Evolutionary conservation across 257 asterid genomes (phyloP), one percentile per base, ranked within the genome.

Genomic region (Prunella vulgaris): DNA sequence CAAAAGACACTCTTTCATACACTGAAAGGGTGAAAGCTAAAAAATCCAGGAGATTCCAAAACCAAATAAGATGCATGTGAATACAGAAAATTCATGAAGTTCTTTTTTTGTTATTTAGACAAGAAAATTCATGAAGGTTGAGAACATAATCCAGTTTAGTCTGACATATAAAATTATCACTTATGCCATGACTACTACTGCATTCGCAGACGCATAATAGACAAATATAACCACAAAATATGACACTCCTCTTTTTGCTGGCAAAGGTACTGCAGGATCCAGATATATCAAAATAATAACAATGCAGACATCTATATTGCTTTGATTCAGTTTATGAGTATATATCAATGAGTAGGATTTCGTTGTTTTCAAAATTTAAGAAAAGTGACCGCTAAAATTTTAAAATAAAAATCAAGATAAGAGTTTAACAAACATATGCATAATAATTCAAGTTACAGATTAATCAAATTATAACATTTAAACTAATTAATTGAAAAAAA

Each of bases 1-100:
- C 72, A 44, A 33, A 21, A 49, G 37, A 52, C 48, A 14, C 58
- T 35, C 68, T 51, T 61, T 74, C 60, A 74, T 40, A 71, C 60
- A 25, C 13, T 8, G 38, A 17, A 51, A 24, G 52, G 52, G 20
- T 44, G 18, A 44, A 42, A 10, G 48, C 56, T 30, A 53, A 49
- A 53, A 64, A 33, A 0, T 32, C 25, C 69, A 0, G 15, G 17
- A 63, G 33, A 38, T 8, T 37, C 38, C 48, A 24, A 33, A 69
- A 40, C 12, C 21, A 14, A 25, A n/a, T 40, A 30, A 12, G 10
- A 37, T 33, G 9, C 3, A 6, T 52, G 32, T 25, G 10, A 10
- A 17, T 7, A 24, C 24, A 37, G 18, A 58, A 21, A 32, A 49
- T 30, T 66, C 51, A 30, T 17, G 5, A 66, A 18, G 54, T 30